Base-by-base conservation (phyloP, 495 filamentous ascomycete genomes). In the Aspergillus steynii region DNA sequence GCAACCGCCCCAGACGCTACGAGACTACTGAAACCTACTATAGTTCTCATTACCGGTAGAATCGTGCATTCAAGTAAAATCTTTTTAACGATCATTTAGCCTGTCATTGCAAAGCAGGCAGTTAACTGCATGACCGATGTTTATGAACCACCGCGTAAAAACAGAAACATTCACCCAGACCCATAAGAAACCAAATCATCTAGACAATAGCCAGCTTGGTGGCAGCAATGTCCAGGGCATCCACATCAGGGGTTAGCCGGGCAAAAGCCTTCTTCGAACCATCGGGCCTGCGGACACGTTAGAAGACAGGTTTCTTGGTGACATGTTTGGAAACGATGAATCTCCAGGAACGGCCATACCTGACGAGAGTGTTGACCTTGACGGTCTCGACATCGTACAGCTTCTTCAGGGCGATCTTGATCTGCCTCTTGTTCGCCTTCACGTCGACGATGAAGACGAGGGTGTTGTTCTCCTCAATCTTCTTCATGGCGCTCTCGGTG, bases 391-490 rank as follows among this genome's bases (percentile, higher is more conserved):
- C 93, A 80, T 98, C 94, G 79, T 99, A 99, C 67, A 98, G 87
- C 90, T 93, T 97, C 92, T 99, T 99, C 66, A 99, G 83, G 63
- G 95, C 90, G 70, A 85, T 83, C 87, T 96, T 97, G 82, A 99
- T 99, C 87, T 99, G 95, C 73, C 93, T 88, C 91, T 99, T 99
- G 85, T 99, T 99, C 71, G 92, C 86, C 90, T 97, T 97, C 76
- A 92, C 86, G 68, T 99, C 91, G 71, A 96, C 93, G 73, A 98
- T 96, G 84, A 99, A 98, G 68, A 98, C 96, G 27, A 98, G 85
- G 69, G 95, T 97, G 86, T 99, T 96, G 86, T 98, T 91, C 90
- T 98, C 95, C 87, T 98, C 96, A 66, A 98, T 96, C 90, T 97
- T 97, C 92, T 99, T 99, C 92, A 99, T 96, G 72, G 95, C 96